Percentiles rank a stretch among this genome's conserved stretches.
These are phyloP conservation scores for Russula sp. DNA, from an alignment of 768 basidiomycete species.

Conservation along the genomic window DNA sequence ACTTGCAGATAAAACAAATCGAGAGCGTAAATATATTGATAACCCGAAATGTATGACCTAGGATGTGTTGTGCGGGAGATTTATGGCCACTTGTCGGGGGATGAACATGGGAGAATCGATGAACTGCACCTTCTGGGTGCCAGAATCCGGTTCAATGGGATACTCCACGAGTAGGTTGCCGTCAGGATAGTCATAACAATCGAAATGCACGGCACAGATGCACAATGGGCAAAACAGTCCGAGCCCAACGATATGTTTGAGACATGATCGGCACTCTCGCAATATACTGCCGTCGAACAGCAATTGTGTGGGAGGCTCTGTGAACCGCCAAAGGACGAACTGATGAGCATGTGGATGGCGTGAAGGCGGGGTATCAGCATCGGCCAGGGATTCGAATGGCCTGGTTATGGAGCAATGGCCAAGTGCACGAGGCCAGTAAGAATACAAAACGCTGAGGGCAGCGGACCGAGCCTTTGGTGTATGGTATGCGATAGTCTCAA, in stretches of 20 bases:
- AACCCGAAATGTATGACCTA: constrained; percentile 51
- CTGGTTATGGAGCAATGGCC: constrained; percentile 65
- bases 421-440: constrained; percentile 64
- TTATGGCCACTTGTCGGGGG: constrained; percentile 35
- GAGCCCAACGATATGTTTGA: constrained; percentile 56
- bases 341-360: constrained; percentile 54
- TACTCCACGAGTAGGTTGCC: constrained; percentile 61
- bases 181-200: constrained; percentile 71
- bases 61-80: constrained; percentile 32
- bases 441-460: constrained; percentile 55
- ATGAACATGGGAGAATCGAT: constrained; percentile 55
- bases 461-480: constrained; percentile 50
- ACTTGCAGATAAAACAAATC: constrained; percentile 63
- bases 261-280: constrained; percentile 56
- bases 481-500: constrained; percentile 70
- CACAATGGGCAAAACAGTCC: constrained; percentile 72
- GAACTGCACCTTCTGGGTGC: constrained; percentile 55
- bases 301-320: constrained; percentile 31
- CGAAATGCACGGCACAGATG: constrained; percentile 66
- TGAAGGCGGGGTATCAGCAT: constrained; percentile 32
- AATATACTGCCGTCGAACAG: constrained; percentile 39
- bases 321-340: constrained; percentile 68
- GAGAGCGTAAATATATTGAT: constrained; percentile 72
- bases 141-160: constrained; percentile 42
- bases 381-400: constrained; percentile 45